phyloP scores from a whole-genome alignment of 176 grass and related monocot genomes.

The sorghum (Sorghum bicolor) region Sorghum_bicolor_NCBIv3 NC_012877.2:61225001-61225500 shows the following conservation, averaged over 20 bases:
- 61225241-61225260: neutral
- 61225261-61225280: neutral
- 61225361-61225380: fast-evolving
- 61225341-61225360: neutral
- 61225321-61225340: neutral
- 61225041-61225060: neutral
- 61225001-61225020: neutral
- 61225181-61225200: neutral
- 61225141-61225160: neutral
- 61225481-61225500: neutral
- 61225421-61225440: neutral
- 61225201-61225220: neutral
- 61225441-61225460: fast-evolving
- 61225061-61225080: neutral
- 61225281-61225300: neutral
- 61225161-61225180: fast-evolving
- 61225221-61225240: neutral
- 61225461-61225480: neutral
- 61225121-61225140: neutral
- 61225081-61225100: fast-evolving
- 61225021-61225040: no score
- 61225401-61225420: neutral
- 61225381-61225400: fast-evolving
- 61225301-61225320: fast-evolving
- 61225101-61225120: no score